Evolutionary conservation across 2,329 filamentous ascomycete genomes (phyloP), one percentile per base, ranked within the genome.

Genomic region (Pestalotiopsis sp.): DNA sequence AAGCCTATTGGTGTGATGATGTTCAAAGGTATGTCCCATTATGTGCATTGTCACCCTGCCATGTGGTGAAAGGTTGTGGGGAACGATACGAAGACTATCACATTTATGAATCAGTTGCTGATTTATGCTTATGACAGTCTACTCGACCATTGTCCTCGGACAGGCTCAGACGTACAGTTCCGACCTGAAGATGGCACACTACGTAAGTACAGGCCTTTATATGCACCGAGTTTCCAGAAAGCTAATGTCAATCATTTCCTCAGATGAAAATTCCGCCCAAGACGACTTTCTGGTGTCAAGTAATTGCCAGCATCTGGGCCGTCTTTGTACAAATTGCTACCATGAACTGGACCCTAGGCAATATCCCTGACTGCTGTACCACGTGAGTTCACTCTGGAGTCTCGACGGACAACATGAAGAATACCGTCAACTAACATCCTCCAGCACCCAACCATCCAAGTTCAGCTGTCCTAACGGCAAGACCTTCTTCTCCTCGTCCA

Each of bases 1-100:
- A 78, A 79, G 6, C 86, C 86, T 0, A 83, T 88, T 67, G 86
- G 82, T 3, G 83, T 87, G 75, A 88, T 89, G 85, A 78, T 87
- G 66, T 87, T 88, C 80, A 87, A 87, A 73, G 58, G 66, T 67
- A 56, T 36, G 57, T 59, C n/a, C 9, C 2, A 41, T 36, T 41
- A 17, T 25, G 1, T 41, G 11, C 4, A 20, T 14, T 13, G 1
- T 17, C 9, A 27, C 11, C n/a, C 9, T n/a, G 11, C 31, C 36
- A 63, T 63, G 3, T 12, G 39, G 39, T 4, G 12, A 45, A 45
- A 31, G 7, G 27, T 36, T 36, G 31, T 36, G 2, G 31, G 7
- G 31, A 9, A 36, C 2, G 31, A 36, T 6, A 2, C 9, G 45
- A 17, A 52, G 57, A 31, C 14, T 2, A 7, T 17, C 4, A 58